These are phyloP conservation scores for Mortierella hygrophila DNA, from an alignment of 192 early-diverging fungal species.

Conservation along the genomic window DNA sequence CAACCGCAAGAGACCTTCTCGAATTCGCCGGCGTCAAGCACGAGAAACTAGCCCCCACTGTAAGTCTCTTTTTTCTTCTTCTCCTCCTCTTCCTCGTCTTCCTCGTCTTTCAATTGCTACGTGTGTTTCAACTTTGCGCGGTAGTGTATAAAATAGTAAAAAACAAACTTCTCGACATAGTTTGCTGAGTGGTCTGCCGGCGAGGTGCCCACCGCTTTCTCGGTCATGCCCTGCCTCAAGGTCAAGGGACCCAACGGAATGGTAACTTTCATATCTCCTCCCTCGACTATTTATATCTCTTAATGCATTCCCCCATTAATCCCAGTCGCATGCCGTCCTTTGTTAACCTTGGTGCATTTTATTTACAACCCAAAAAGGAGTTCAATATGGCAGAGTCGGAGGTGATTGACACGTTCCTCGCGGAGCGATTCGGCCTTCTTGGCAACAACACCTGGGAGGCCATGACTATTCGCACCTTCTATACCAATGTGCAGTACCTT, in stretches of 20 bases:
- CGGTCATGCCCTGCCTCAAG: constrained; percentile 29
- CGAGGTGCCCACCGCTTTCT: constrained; percentile 22
- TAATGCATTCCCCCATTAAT: no score
- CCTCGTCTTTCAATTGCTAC: no score
- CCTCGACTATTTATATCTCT: background rate
- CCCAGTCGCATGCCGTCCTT: no score
- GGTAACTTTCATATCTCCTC: constrained; percentile 6
- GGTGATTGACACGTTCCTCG: constrained; percentile 39
- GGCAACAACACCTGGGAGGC: constrained; percentile 38
- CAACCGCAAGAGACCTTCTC: constrained; percentile 31
- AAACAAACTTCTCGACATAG: background rate
- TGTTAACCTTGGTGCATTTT: no score
- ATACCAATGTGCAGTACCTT: constrained; percentile 30
- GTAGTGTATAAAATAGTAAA: background rate
- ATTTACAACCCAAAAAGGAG: constrained; percentile 5
- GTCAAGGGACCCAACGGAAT: constrained; percentile 10
- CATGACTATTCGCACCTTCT: constrained; percentile 32
- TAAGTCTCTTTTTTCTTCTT: background rate
- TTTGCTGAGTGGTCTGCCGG: constrained; percentile 17
- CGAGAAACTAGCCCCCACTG: background rate
- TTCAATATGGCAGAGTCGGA: constrained; percentile 32
- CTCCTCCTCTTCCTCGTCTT: no score
- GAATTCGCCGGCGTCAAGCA: constrained; percentile 7
- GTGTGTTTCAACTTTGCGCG: no score
- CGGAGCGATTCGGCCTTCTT: constrained; percentile 30